A percentile compares a stretch with the other conserved stretches of the same genome.
Evolutionary conservation across 257 asterid species (phyloP).

Genomic region (Solanum ossicruentum): DNA sequence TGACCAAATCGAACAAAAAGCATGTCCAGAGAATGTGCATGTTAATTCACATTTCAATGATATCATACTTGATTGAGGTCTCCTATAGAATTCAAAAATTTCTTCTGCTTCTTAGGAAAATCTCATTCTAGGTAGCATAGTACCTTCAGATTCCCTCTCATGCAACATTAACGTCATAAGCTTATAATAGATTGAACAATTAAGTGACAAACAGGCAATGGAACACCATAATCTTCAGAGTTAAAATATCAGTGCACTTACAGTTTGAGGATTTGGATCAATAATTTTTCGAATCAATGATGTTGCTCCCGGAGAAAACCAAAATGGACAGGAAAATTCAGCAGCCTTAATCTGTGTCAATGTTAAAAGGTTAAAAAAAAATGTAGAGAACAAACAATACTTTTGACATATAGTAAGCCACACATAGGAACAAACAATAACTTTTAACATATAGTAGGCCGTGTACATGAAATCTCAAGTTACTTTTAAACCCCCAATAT

Average conservation of each 20-base stretch:
- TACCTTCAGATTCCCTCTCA: not conserved
- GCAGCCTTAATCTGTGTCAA: constrained; percentile 67
- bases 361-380: not conserved
- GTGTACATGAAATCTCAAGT: not conserved
- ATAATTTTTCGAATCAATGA: constrained; percentile 65
- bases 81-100: not conserved
- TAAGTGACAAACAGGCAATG: not conserved
- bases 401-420: not conserved
- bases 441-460: not conserved
- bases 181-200: not conserved
- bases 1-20: not conserved
- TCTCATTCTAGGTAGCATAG: not conserved
- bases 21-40: not conserved
- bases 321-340: constrained; percentile 70
- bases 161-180: not conserved
- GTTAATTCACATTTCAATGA: not conserved
- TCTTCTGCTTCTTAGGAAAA: not conserved
- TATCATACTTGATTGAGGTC: not conserved
- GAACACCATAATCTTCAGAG: not conserved
- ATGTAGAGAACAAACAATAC: not conserved
- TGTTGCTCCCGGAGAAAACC: constrained; percentile 72
- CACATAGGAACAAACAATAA: not conserved
- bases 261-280: constrained; percentile 76
- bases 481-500: not conserved
- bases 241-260: constrained; percentile 22